A percentile compares a stretch with the other conserved stretches of the same genome.
Conservation (phyloP, 192 early-diverging fungal species). For the Coemansia sp. region DNA sequence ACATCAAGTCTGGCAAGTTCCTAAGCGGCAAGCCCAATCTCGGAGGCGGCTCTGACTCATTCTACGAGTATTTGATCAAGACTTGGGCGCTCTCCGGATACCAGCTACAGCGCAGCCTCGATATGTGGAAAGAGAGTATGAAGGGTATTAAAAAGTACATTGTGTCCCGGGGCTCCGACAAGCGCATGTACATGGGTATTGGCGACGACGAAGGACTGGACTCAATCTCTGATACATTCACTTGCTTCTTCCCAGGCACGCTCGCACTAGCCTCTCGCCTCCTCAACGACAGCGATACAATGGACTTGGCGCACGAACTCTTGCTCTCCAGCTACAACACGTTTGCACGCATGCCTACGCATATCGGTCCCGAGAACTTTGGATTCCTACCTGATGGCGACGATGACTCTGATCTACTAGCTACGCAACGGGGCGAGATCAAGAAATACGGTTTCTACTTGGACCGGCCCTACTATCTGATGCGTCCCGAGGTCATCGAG, state of each 20-base stretch:
- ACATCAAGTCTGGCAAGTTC: conserved; percentile 54
- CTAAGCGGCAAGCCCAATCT: conserved; percentile 65
- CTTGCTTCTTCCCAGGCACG: conserved; percentile 53
- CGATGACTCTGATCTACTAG: conserved; percentile 36
- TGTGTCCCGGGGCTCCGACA: conserved; percentile 45
- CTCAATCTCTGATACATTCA: conserved; percentile 55
- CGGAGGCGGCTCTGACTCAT: conserved; percentile 87
- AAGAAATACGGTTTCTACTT: conserved; percentile 54
- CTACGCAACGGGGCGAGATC: conserved; percentile 38
- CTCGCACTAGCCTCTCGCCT: conserved; percentile 51
- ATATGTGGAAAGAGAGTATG: conserved; percentile 54
- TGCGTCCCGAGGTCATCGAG: conserved; percentile 91
- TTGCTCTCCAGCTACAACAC: conserved; percentile 47
- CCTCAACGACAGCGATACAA: conserved; percentile 38
- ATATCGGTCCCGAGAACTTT: conserved; percentile 55
- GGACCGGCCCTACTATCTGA: conserved; percentile 60
- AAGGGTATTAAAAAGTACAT: conserved; percentile 49
- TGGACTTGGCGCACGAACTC: conserved; percentile 42
- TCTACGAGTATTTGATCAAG: conserved; percentile 95
- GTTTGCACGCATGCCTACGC: conserved; percentile 48
- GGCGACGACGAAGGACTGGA: conserved; percentile 52
- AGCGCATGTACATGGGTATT: conserved; percentile 53
- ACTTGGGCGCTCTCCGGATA: conserved; percentile 79
- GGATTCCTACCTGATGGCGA: conserved; percentile 49
- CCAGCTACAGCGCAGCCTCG: conserved; percentile 46